Conservation (phyloP, 163 green algal species). For the Coccomyxa subellipsoidea region DNA sequence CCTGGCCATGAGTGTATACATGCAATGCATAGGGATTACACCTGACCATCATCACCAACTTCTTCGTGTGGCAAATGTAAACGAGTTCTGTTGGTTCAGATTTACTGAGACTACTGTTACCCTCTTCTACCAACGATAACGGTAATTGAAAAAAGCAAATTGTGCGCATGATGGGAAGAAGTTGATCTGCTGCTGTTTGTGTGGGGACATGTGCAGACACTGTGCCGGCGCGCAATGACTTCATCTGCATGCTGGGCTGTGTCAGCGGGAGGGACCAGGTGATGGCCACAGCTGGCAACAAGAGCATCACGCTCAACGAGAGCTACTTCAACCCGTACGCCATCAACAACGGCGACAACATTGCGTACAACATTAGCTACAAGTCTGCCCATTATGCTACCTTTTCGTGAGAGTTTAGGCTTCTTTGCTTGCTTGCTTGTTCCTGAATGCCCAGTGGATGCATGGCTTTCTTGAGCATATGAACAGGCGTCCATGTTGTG, state of each 20-base stretch:
- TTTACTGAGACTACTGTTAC: no score
- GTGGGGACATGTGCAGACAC: not conserved
- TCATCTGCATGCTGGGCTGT: conserved; percentile 8
- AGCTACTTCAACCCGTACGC: conserved; percentile 34
- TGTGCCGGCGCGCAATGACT: conserved; percentile 8
- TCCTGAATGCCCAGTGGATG: no score
- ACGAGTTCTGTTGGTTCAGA: no score
- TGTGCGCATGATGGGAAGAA: no score
- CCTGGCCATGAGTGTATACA: not conserved
- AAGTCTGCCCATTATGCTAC: no score
- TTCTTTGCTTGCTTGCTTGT: no score
- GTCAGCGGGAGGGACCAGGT: not conserved
- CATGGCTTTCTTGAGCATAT: no score
- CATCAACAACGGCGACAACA: conserved; percentile 39
- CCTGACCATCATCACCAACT: not conserved
- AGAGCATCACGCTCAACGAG: not conserved
- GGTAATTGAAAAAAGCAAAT: no score
- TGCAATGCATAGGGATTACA: not conserved
- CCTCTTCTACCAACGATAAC: no score
- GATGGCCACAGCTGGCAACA: not conserved
- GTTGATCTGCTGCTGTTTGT: not conserved
- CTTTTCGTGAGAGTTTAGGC: no score
- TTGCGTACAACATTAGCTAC: conserved; percentile 9
- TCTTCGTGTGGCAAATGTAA: no score
- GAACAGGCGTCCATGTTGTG: no score